These are phyloP conservation scores for Protomyces arabidopsidicola DNA, from an alignment of 1,139 yeast species.

Conservation along the genomic window DNA sequence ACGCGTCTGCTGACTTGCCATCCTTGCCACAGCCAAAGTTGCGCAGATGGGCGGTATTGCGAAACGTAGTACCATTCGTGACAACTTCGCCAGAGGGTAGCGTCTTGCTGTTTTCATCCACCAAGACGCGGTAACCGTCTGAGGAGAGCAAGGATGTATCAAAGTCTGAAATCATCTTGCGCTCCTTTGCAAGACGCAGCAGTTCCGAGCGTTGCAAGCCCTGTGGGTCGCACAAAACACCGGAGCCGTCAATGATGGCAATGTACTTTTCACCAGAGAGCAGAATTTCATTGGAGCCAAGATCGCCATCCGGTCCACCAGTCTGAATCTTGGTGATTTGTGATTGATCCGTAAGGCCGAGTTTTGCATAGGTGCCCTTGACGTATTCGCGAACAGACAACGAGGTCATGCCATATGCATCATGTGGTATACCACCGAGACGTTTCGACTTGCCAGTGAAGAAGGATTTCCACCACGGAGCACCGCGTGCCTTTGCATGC, in stretches of 20 bases:
- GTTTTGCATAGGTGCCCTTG: conserved; percentile 78
- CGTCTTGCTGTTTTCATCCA: conserved; percentile 74
- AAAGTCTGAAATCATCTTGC: conserved; percentile 70
- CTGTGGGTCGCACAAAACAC: conserved; percentile 85
- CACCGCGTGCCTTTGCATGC: conserved; percentile 89
- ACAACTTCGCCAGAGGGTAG: conserved; percentile 74
- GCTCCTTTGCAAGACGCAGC: conserved; percentile 66
- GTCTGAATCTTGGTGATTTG: conserved; percentile 80
- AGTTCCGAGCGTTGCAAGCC: conserved; percentile 82
- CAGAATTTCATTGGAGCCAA: conserved; percentile 82
- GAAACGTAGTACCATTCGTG: conserved; percentile 82
- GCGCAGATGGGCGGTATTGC: conserved; percentile 83
- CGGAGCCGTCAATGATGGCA: conserved; percentile 91
- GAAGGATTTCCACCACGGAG: conserved; percentile 99
- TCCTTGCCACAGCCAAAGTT: conserved; percentile 42
- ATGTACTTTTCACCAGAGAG: conserved; percentile 80
- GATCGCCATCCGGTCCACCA: conserved; percentile 98
- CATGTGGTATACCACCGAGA: conserved; percentile 97
- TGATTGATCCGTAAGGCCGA: conserved; percentile 51
- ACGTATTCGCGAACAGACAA: conserved; percentile 90
- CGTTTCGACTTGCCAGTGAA: conserved; percentile 91
- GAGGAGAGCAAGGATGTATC: conserved; percentile 63
- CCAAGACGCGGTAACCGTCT: conserved; percentile 75
- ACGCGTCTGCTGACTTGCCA: conserved; percentile 62
- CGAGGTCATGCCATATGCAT: conserved; percentile 96